phyloP scores from a whole-genome alignment of 495 filamentous ascomycete species.

The Trichoderma virens region DNA sequence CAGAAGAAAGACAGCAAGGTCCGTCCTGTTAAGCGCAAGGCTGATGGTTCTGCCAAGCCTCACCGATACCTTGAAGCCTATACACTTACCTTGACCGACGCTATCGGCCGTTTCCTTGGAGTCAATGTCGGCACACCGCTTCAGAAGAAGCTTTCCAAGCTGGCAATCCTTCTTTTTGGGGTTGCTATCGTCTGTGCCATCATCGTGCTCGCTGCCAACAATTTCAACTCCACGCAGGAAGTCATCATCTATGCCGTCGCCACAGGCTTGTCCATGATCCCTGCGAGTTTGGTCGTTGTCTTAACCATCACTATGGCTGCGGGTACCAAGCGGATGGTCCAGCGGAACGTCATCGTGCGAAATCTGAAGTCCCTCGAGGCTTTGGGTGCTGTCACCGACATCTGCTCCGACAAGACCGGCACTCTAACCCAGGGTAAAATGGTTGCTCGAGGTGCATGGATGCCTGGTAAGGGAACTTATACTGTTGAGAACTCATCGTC shows the following conservation, averaged over 20 bases:
- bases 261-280: conserved; percentile 55
- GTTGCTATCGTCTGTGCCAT: conserved; percentile 44
- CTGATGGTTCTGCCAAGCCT: conserved; percentile 49
- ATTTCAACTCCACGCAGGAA: conserved; percentile 33
- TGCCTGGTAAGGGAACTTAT: conserved; percentile 49
- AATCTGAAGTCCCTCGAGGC: conserved; percentile 49
- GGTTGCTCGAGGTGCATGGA: conserved; percentile 47
- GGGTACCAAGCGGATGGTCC: conserved; percentile 44
- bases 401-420: conserved; percentile 68
- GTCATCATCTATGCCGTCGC: conserved; percentile 49
- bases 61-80: conserved; percentile 64
- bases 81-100: conserved; percentile 56
- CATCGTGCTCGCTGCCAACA: conserved; percentile 42
- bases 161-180: conserved; percentile 41
- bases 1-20: conserved; percentile 33
- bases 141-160: conserved; percentile 41
- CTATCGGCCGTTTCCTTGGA: conserved; percentile 60
- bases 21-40: conserved; percentile 49
- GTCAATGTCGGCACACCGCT: conserved; percentile 54
- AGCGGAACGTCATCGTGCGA: conserved; percentile 42
- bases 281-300: conserved; percentile 45
- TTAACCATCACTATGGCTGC: conserved; percentile 50
- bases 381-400: conserved; percentile 61
- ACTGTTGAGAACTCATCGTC: conserved; percentile 48
- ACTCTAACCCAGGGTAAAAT: conserved; percentile 64